Evolutionary conservation across 352 stramenopile genomes (phyloP).

Genomic region (Phytopythium cucurbitacearum): DNA sequence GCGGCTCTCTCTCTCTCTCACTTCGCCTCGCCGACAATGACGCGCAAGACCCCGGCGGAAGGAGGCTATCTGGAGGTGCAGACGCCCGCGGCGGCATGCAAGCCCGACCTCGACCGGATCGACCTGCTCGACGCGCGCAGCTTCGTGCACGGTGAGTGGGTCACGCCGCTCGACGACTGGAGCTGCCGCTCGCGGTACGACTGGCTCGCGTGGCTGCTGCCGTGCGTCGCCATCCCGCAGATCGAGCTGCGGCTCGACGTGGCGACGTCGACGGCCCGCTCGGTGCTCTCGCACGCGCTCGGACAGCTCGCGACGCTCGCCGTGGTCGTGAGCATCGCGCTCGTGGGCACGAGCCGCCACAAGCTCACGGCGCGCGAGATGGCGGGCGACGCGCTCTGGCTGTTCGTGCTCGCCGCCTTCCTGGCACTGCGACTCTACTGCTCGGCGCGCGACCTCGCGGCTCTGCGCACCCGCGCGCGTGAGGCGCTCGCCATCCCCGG

Average conservation of each 20-base stretch:
- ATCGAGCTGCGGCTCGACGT: slow-evolving; percentile 4
- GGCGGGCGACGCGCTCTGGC: background rate
- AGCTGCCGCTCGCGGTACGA: slow-evolving; percentile 5
- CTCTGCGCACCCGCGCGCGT: background rate
- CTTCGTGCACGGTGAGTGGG: slow-evolving; percentile 3
- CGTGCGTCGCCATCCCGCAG: slow-evolving; percentile 4
- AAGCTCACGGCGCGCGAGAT: background rate
- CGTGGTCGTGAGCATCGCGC: background rate
- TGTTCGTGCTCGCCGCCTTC: background rate
- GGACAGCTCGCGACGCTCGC: background rate
- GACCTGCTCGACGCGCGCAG: background rate
- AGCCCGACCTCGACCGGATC: background rate
- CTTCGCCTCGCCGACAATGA: too few relatives aligned
- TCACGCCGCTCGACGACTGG: slow-evolving; percentile 1
- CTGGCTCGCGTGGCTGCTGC: slow-evolving; percentile 4
- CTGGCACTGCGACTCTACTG: background rate
- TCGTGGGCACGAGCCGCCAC: background rate
- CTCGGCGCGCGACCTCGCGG: background rate
- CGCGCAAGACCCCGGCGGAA: too few relatives aligned
- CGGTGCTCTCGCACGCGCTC: slow-evolving; percentile 1
- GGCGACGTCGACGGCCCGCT: background rate
- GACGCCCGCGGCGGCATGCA: background rate
- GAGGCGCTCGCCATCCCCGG: background rate
- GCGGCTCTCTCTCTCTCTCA: too few relatives aligned
- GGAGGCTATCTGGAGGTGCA: background rate